Conservation (phyloP, 805 yeast genomes). For the Lipomyces japonicus region DNA sequence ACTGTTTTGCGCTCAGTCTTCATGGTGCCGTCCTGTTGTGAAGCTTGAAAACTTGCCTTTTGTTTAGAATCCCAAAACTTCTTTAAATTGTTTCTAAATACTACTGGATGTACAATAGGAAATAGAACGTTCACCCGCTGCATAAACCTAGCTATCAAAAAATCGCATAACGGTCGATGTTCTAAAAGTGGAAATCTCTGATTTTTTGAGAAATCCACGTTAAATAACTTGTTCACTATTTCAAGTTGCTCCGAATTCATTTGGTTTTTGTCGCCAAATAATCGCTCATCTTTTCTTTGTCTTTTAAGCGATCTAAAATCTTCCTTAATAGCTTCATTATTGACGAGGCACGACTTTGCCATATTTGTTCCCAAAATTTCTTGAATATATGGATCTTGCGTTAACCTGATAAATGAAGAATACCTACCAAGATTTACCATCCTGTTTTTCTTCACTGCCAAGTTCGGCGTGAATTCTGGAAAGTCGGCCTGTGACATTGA, state of each 20-base stretch:
- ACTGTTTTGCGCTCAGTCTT: conserved; percentile 4
- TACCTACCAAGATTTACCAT: conserved; percentile 17
- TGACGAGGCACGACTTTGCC: too few species aligned
- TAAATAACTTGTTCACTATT: conserved; percentile 2
- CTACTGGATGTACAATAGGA: conserved; percentile 26
- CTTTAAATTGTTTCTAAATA: conserved; percentile 18
- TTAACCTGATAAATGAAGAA: conserved; percentile 1
- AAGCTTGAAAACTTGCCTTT: background rate
- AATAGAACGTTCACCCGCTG: conserved; percentile 28
- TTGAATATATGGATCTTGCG: conserved; percentile 6
- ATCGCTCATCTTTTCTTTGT: background rate
- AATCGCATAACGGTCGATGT: conserved; percentile 28
- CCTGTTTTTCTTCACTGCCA: conserved; percentile 16
- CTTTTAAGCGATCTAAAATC: background rate
- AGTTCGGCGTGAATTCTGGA: conserved; percentile 3
- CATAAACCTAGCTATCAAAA: conserved; percentile 27
- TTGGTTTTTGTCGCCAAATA: background rate
- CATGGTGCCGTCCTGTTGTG: background rate
- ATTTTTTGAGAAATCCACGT: conserved; percentile 2
- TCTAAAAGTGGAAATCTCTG: conserved; percentile 25
- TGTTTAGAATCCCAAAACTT: conserved; percentile 20
- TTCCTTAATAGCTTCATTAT: background rate
- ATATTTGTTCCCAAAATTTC: conserved; percentile 1
- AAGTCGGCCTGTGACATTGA: background rate
- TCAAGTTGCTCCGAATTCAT: background rate